Base-by-base conservation (phyloP, 345 rosid genomes). In the Populus deltoides region DNA sequence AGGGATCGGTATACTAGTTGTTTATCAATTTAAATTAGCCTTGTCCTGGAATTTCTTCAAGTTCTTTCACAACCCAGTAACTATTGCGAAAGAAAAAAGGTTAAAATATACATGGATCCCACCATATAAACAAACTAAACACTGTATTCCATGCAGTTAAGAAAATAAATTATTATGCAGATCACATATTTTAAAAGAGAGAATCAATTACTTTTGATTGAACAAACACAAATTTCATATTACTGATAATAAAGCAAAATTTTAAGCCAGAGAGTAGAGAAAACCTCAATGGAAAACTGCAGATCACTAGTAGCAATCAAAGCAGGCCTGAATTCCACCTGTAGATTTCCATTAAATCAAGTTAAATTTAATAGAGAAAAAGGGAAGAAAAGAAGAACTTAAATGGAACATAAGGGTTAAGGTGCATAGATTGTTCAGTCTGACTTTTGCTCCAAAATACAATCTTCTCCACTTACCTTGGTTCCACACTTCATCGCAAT, bases 271-370 rank as follows among this genome's bases (percentile, higher is more conserved):
- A 17, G 8, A 51, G 57, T 51, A 16, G 57, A 51, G 57, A 51
- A 72, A 83, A 96, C 99, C 99, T 96, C 98, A 84, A 89, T 73
- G 33, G 88, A 89, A 84, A 96, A 96, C 85, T 89, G 91, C 86
- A 97, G 84, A 79, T 87, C 92, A 57, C 80, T 83, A 89, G 92
- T 85, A 76, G 87, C 83, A 85, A 94, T 86, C 86, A 97, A 81
- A 66, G 88, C 79, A 17, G 86, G 86, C 81, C 85, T 87, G 79
- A 90, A 97, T 79, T 97, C 98, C 85, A 94, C 92, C 98, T 94
- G 83, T 75, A 83, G 80, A n/a, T 78, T 77, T 84, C 75, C 76
- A 79, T 38, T 31, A 57, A 79, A 72, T 12, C 3, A 2, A 41
- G 45, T 41, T 68, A 55, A 67, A 75, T 12, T 16, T 24, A 57